Evolutionary conservation across 306 rosid species (phyloP).

Genomic region (Corylus americana): DNA sequence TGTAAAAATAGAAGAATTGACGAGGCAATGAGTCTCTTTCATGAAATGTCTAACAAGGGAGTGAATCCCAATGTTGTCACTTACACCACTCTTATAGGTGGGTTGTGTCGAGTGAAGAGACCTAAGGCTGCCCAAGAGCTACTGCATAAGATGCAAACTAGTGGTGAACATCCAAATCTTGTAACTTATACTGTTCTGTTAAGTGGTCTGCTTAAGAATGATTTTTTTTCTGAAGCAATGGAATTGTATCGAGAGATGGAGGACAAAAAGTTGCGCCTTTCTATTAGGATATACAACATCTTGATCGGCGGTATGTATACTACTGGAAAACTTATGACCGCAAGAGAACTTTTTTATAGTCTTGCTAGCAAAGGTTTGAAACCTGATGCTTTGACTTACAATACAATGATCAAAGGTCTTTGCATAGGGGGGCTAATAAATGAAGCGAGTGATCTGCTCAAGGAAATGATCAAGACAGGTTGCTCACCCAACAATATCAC

Average conservation of each 20-base stretch:
- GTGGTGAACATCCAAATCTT: slow-evolving; percentile 38
- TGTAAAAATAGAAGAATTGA: slow-evolving; percentile 22
- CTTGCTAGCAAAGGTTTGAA: slow-evolving; percentile 40
- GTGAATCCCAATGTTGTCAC: slow-evolving; percentile 37
- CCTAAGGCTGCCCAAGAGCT: slow-evolving; percentile 37
- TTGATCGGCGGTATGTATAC: not conserved
- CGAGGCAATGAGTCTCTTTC: slow-evolving; percentile 37
- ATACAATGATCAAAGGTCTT: slow-evolving; percentile 41
- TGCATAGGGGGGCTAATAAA: slow-evolving; percentile 34
- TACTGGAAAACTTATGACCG: slow-evolving; percentile 33
- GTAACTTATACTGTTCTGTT: slow-evolving; percentile 35
- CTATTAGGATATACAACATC: too few species aligned
- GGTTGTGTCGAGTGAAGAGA: slow-evolving; percentile 36
- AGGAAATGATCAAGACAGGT: slow-evolving; percentile 31
- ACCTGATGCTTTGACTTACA: slow-evolving; percentile 31
- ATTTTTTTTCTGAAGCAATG: slow-evolving; percentile 33
- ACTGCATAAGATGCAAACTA: slow-evolving; percentile 26
- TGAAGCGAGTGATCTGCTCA: slow-evolving; percentile 37
- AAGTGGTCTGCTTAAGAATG: not conserved
- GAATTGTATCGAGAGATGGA: slow-evolving; percentile 32
- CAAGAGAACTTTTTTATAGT: slow-evolving; percentile 35
- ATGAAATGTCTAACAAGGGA: slow-evolving; percentile 37
- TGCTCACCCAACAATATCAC: slow-evolving; percentile 29
- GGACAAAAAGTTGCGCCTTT: not conserved
- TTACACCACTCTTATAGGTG: slow-evolving; percentile 39